A percentile compares a stretch with the other conserved stretches of the same genome.
phyloP scores from a whole-genome alignment of 2,329 filamentous ascomycete species.

The Knufia fluminis region DNA sequence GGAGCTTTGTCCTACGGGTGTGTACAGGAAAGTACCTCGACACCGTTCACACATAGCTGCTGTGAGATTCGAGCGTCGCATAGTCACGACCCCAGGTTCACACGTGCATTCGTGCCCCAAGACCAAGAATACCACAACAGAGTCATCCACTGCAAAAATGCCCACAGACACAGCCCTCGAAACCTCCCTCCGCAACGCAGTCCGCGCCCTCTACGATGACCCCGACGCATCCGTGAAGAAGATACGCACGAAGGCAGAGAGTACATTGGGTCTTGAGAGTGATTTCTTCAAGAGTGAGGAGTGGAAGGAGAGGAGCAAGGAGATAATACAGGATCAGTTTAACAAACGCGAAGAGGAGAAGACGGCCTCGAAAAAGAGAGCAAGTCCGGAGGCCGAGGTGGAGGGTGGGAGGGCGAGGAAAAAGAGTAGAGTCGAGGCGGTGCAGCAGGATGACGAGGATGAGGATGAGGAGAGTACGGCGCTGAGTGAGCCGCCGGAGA shows the following conservation, averaged over 20 bases:
- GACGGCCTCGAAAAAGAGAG: background rate
- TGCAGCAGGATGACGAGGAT: conserved; percentile 10
- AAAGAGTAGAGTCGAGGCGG: conserved; percentile 15
- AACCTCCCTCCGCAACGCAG: conserved; percentile 30
- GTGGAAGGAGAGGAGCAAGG: conserved; percentile 49
- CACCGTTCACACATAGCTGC: background rate
- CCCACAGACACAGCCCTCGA: conserved; percentile 32
- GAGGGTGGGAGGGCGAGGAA: conserved; percentile 10
- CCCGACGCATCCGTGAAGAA: conserved; percentile 44
- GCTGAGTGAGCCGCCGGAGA: conserved; percentile 9
- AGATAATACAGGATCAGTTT: conserved; percentile 45
- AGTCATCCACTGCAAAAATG: conserved; percentile 10
- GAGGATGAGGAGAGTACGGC: conserved; percentile 13
- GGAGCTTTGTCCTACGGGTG: background rate
- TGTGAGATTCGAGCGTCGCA: background rate
- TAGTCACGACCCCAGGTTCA: no score
- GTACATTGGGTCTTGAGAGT: conserved; percentile 40
- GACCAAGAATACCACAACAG: no score
- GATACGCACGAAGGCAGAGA: conserved; percentile 45
- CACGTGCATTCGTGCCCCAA: background rate
- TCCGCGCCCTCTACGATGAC: conserved; percentile 2
- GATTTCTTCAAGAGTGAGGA: conserved; percentile 46
- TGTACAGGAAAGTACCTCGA: background rate
- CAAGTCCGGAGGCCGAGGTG: no score
- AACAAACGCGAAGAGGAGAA: conserved; percentile 23